Evolutionary conservation across 495 filamentous ascomycete genomes (phyloP), one percentile per base, ranked within the genome.

Genomic region (Trichocladium uniseriatum): DNA sequence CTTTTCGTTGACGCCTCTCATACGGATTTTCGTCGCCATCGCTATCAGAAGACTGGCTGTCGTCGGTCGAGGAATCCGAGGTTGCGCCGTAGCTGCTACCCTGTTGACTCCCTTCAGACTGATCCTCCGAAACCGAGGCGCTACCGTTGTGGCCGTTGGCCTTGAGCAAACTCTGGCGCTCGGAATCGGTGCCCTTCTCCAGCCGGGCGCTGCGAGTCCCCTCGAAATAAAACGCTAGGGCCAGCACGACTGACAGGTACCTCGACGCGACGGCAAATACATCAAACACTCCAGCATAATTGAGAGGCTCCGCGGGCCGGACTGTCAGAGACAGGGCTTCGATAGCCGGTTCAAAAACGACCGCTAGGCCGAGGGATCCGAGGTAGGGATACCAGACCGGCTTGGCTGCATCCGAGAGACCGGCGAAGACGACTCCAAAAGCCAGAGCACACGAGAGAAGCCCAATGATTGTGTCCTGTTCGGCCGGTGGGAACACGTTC

Each of bases 321-420:
- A 59, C 54, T 24, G 67, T 57, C 13, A 69, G 55, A 10, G 63
- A 49, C 35, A 77, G 31, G 16, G 47, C 53, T 29, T 68, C 60
- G 22, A 79, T 57, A 31, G 63, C 57, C 0, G 68, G 56, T 59
- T 84, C 80, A 6, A 73, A 69, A 11, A 70, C 42, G 6, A 81
- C 58, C 14, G 69, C 73, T 19, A 82, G 49, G 19, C 73, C 53
- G 69, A 80, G 79, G 6, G 75, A 71, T 10, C 77, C 79, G 31
- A 70, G 74, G 51, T 76, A 81, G 0, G 79, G 77, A 49, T 83
- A 79, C 80, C 80, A 83, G 15, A 81, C 75, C 9, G 71, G 67
- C 38, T 69, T 69, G 38, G 63, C 44, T 14, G 65, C 62, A 37
- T 76, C 74, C 19, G 65, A 62, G 6, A 83, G 64, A 7, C 68